phyloP scores from a whole-genome alignment of 129 eudicot species.

The Cynara cardunculus region DNA sequence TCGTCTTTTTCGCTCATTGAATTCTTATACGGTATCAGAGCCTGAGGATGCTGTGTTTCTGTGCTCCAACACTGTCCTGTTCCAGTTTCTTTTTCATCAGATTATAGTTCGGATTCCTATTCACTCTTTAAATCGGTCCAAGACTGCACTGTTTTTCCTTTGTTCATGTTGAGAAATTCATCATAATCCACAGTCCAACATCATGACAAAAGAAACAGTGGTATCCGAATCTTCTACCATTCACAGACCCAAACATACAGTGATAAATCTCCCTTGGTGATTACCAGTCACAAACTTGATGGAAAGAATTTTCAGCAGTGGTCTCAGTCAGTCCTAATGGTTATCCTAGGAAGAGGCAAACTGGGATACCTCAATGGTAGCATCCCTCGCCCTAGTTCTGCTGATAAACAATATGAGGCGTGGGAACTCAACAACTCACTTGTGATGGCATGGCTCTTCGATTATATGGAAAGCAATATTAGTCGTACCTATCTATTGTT shows the following conservation, averaged over 20 bases:
- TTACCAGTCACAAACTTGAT: background rate
- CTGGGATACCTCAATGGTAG: background rate
- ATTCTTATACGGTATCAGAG: too few species aligned
- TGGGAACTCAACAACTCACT: background rate
- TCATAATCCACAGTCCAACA: too few species aligned
- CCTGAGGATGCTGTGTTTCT: too few species aligned
- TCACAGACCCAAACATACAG: background rate
- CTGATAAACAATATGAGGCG: background rate
- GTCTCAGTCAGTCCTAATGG: background rate
- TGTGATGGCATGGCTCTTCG: background rate
- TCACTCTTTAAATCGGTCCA: too few species aligned
- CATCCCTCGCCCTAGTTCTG: background rate
- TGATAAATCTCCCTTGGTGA: background rate
- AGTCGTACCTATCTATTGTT: background rate
- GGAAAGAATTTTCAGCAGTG: background rate
- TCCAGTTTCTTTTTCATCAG: too few species aligned
- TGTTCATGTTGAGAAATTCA: too few species aligned
- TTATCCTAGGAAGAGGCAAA: background rate
- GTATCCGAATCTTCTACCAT: background rate
- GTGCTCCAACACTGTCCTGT: too few species aligned
- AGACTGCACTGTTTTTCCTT: too few species aligned
- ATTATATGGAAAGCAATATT: background rate
- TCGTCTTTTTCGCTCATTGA: too few species aligned
- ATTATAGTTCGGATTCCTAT: too few species aligned
- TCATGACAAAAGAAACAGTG: too few species aligned